phyloP scores from a whole-genome alignment of 345 rosid species.

The Murraya paniculata region DNA sequence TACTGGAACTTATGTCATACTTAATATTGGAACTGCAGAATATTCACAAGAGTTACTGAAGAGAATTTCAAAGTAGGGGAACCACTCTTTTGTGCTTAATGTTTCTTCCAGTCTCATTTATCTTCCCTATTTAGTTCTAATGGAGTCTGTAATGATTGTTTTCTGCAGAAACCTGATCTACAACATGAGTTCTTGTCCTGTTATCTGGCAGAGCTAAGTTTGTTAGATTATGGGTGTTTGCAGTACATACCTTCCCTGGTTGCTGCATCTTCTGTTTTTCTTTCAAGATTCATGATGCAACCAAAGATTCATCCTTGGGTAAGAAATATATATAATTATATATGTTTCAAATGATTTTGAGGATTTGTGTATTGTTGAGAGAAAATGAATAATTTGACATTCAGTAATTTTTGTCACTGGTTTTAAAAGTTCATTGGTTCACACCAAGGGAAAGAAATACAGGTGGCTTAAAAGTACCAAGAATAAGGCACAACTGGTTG shows the following conservation, averaged over 20 bases:
- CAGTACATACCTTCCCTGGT: conserved; percentile 60
- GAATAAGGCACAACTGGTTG: not conserved
- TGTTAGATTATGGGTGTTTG: conserved; percentile 60
- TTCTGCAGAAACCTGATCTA: conserved; percentile 32
- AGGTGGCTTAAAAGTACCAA: not conserved
- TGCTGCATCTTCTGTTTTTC: conserved; percentile 60
- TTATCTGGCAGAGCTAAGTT: conserved; percentile 68
- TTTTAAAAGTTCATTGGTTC: not conserved
- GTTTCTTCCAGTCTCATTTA: not conserved
- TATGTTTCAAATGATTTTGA: not conserved
- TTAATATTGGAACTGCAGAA: conserved; percentile 34
- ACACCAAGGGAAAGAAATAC: not conserved
- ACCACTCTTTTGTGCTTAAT: not conserved
- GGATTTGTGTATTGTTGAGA: not conserved
- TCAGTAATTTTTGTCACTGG: not conserved
- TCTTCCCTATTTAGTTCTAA: not conserved
- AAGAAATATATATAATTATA: conserved; percentile 5
- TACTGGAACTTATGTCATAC: not conserved
- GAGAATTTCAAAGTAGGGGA: conserved; percentile 41
- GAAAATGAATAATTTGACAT: not conserved
- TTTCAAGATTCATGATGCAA: conserved; percentile 44
- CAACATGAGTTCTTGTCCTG: conserved; percentile 55
- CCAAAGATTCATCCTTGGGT: conserved; percentile 67
- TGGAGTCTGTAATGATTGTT: not conserved
- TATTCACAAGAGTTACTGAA: conserved; percentile 38